phyloP scores from a whole-genome alignment of 129 eudicot genomes.

The Oenanthe sinensis region DNA sequence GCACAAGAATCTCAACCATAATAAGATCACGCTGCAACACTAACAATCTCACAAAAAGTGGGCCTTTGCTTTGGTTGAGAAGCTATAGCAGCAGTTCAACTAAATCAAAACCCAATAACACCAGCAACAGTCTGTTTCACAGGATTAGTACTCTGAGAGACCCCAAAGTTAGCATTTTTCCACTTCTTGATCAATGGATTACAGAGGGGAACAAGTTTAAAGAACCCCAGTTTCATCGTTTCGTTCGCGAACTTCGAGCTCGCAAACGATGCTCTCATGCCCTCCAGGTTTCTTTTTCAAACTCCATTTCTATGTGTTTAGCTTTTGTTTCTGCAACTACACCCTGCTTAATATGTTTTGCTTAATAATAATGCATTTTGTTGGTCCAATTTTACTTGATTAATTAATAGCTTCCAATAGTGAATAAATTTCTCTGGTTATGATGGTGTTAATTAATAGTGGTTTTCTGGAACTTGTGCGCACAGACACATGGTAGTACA shows the following conservation, averaged over 20 bases:
- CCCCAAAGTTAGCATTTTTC: slow-evolving; percentile 10
- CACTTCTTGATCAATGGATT: slow-evolving; percentile 29
- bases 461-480: neutral
- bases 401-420: too few relatives aligned
- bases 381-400: neutral
- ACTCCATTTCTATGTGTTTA: neutral
- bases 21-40: neutral
- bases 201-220: slow-evolving; percentile 23
- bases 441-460: too few relatives aligned
- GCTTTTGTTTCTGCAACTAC: too few relatives aligned
- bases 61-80: neutral
- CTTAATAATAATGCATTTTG: neutral
- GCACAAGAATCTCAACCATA: neutral
- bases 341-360: neutral
- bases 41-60: neutral
- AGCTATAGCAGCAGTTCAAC: neutral
- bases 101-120: neutral
- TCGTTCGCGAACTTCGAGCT: slow-evolving; percentile 34
- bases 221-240: slow-evolving; percentile 13
- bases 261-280: slow-evolving; percentile 35
- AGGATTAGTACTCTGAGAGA: slow-evolving; percentile 21
- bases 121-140: slow-evolving; percentile 17
- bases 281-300: slow-evolving; percentile 20
- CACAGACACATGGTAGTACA: neutral
- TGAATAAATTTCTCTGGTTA: too few relatives aligned